Conservation (phyloP, 148 eudicot species). For the Vaccinium vitisidaea region DNA sequence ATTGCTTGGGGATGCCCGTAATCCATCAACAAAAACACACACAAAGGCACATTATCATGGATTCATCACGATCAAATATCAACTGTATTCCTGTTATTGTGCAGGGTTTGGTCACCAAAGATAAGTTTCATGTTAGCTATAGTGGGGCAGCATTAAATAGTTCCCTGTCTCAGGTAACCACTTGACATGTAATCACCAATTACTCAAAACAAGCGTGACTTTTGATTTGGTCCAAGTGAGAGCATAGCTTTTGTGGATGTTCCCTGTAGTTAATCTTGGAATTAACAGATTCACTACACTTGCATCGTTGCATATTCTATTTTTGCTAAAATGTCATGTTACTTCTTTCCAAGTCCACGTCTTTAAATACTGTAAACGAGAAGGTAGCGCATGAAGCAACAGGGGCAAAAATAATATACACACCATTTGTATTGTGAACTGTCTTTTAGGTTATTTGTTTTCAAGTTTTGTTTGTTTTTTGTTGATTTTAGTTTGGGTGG, state of each 20-base stretch:
- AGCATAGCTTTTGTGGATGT: neutral
- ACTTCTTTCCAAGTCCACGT: neutral
- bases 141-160: conserved; percentile 73
- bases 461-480: no score
- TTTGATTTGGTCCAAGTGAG: neutral
- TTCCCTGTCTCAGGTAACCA: conserved; percentile 75
- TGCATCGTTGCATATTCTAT: neutral
- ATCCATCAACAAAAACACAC: no score
- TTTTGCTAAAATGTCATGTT: conserved; percentile 2
- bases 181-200: neutral
- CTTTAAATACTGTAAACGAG: neutral
- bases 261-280: neutral
- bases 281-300: neutral
- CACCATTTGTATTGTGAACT: neutral
- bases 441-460: neutral
- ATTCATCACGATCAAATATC: no score
- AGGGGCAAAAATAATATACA: neutral
- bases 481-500: neutral
- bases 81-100: conserved; percentile 14
- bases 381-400: neutral
- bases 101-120: conserved; percentile 91
- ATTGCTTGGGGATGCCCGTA: no score
- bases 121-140: conserved; percentile 92
- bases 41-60: no score
- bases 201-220: neutral